Percentiles rank a stretch among this genome's conserved stretches.
phyloP scores from a whole-genome alignment of 257 asterid species.

The Henckelia pumila region DNA sequence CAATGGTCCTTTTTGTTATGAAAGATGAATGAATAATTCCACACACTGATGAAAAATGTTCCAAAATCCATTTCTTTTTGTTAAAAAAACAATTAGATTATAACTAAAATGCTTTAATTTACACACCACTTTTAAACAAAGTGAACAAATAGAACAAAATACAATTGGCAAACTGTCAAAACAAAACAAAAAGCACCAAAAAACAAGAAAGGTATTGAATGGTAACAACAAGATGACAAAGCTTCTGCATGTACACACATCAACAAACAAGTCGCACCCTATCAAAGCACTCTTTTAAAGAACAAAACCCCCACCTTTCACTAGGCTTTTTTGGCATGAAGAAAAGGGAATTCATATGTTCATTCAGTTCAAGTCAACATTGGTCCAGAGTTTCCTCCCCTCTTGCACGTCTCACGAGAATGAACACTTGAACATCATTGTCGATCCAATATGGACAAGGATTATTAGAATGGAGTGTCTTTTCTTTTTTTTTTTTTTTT shows the following conservation, averaged over 20 bases:
- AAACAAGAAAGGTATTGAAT: not conserved
- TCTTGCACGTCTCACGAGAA: not conserved
- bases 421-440: not conserved
- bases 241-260: not conserved
- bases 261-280: not conserved
- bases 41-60: no score
- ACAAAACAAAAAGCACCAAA: not conserved
- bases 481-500: no score
- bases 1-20: no score
- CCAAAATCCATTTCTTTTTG: no score
- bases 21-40: no score
- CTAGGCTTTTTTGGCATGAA: not conserved
- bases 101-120: no score
- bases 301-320: not conserved
- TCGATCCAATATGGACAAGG: not conserved
- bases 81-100: no score
- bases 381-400: not conserved
- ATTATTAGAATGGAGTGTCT: not conserved
- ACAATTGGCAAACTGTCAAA: not conserved
- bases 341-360: not conserved
- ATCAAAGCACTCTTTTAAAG: not conserved
- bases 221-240: not conserved
- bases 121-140: not conserved
- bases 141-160: not conserved
- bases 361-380: not conserved